Base-by-base conservation (phyloP, 768 basidiomycete species). In the Phylloporus scabripes region DNA sequence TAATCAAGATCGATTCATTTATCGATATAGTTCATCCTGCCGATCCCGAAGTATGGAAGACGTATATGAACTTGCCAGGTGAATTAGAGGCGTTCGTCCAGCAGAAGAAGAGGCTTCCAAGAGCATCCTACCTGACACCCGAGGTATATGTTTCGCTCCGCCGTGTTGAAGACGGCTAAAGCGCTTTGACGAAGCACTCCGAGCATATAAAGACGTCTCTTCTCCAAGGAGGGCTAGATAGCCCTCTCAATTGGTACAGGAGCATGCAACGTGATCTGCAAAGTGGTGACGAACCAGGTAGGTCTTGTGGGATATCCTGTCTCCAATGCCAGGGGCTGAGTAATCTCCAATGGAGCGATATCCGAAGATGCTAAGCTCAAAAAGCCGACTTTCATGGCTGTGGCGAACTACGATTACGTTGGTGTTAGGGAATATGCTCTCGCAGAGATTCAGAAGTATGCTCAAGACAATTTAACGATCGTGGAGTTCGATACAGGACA, bases 351-450 rank as follows among this genome's bases (percentile, higher is more conserved):
- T 24, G 36, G 45, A 67, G 56, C 54, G 31, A 41, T 64, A 32
- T 42, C 63, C 21, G 58, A 60, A 31, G 52, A 62, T 15, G 52
- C 63, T 42, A 51, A 50, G 21, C 59, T 75, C 21, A 50, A 51
- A 26, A 67, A 65, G 48, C 74, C 73, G 0, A 60, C 67, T n/a
- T 71, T 72, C 55, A 67, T 70, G 56, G 72, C 60, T 8, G 69
- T 57, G 4, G 65, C 66, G 5, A 63, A 54, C 46, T 60, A 64
- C 24, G 74, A 75, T 49, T 57, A 59, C 47, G 63, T 73, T 42
- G 66, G 64, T 52, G 15, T 63, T 45, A 55, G 59, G 23, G 59
- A 56, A 12, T 57, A 60, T 26, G 61, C 57, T 24, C 53, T 55
- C 28, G 18, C 55, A 24, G 45, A 45, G 26, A 63, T 70, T 10